Conservation (phyloP, 352 stramenopile species). For the Phytophthora parvispora region DNA sequence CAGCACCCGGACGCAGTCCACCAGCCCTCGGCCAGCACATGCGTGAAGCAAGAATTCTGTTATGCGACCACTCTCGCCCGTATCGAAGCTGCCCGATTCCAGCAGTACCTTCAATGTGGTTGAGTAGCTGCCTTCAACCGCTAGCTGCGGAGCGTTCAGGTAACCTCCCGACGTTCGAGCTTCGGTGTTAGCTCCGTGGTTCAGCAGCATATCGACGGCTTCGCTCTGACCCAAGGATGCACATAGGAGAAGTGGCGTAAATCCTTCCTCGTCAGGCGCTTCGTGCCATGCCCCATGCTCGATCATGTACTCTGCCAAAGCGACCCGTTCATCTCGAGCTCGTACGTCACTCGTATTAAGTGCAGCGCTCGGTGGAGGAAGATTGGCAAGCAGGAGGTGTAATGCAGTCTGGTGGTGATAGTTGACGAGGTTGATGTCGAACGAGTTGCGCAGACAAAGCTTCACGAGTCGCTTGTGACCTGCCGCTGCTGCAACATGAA, state of each 20-base stretch:
- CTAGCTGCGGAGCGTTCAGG: slow-evolving; percentile 64
- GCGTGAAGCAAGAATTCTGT: slow-evolving; percentile 72
- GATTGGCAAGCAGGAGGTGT: slow-evolving; percentile 79
- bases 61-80: slow-evolving; percentile 33
- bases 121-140: slow-evolving; percentile 71
- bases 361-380: slow-evolving; percentile 25
- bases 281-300: slow-evolving; percentile 88
- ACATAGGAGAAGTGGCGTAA: slow-evolving; percentile 76
- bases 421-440: slow-evolving; percentile 83
- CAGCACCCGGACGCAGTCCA: slow-evolving; percentile 65
- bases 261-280: slow-evolving; percentile 63
- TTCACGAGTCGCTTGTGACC: slow-evolving; percentile 87
- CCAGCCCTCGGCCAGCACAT: slow-evolving; percentile 64
- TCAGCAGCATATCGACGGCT: slow-evolving; percentile 75
- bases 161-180: slow-evolving; percentile 36
- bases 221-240: slow-evolving; percentile 67
- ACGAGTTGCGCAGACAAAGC: slow-evolving; percentile 76
- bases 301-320: slow-evolving; percentile 85
- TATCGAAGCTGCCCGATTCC: slow-evolving; percentile 60
- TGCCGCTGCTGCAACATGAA: slow-evolving; percentile 75
- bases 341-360: slow-evolving; percentile 12
- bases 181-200: slow-evolving; percentile 69
- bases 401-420: slow-evolving; percentile 65
- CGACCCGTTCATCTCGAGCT: slow-evolving; percentile 51
- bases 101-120: slow-evolving; percentile 61